Base-by-base conservation (phyloP, 169 alveolate genomes). In the Cryptosporidium parvum region DNA sequence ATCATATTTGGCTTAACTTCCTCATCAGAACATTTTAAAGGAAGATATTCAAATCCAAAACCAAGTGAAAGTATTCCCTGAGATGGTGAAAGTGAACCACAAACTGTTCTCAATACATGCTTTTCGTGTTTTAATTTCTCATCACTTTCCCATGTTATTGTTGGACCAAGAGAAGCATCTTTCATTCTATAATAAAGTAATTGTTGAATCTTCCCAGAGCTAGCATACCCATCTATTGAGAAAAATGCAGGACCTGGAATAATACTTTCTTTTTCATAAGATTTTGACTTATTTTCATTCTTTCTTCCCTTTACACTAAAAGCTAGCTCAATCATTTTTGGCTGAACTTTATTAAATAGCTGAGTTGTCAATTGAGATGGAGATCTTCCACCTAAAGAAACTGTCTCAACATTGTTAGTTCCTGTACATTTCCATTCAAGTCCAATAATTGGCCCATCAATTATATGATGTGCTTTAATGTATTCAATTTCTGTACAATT, bases 261-360 rank as follows among this genome's bases (percentile, higher is more conserved):
- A 9, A 42, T 44, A 7, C 31, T 48, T 23, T 26, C 33, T 2
- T 21, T 31, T 7, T 2, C 29, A 61, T 80, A 35, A 39, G 45
- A 21, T 33, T 62, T 62, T 23, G 21, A 1, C 53, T 35, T 80
- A 8, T 18, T 18, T n/a, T 18, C 42, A 37, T 35, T 58, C 6
- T 37, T 26, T 29, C 21, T 26, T 21, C 56, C 10, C 16, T 37
- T 56, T 0, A 26, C 69, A 73, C 31, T 35, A 51, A 80, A 80
- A 33, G 89, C 89, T n/a, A 80, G 23, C 52, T 80, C 89, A 14
- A 80, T 80, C 89, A 80, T 80, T n/a, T 80, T 59, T 61, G 89
- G 89, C 37, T 62, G 75, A 1, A 80, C 89, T 12, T 80, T 80
- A 45, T 59, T 80, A 44, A 80, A 80, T 23, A 80, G 10, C 26